These are phyloP conservation scores for Ophiostoma pallidulum DNA, from an alignment of 2,329 filamentous ascomycete species.

Conservation along the genomic window DNA sequence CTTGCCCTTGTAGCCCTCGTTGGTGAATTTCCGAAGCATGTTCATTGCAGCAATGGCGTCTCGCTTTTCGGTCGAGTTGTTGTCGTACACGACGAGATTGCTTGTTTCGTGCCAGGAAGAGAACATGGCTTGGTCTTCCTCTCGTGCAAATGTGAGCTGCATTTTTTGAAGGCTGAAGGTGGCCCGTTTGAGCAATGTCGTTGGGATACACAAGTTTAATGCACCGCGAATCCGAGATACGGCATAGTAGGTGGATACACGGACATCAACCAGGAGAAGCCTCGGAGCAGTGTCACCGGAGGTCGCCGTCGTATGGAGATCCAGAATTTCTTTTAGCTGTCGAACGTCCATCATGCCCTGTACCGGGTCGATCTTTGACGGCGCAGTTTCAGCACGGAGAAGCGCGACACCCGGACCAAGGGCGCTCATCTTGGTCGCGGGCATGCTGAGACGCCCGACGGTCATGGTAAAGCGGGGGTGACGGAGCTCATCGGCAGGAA, in stretches of 20 bases:
- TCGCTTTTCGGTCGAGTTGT: constrained; percentile 63
- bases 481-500: constrained; percentile 39
- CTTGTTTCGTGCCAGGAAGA: constrained; percentile 64
- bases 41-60: constrained; percentile 75
- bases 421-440: constrained; percentile 16
- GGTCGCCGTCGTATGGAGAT: constrained; percentile 24
- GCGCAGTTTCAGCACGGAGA: constrained; percentile 43
- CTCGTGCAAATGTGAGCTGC: constrained; percentile 71
- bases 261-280: constrained; percentile 70
- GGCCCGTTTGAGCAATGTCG: constrained; percentile 80
- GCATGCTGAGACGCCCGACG: constrained; percentile 35
- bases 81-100: constrained; percentile 81
- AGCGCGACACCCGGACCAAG: constrained; percentile 6
- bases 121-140: constrained; percentile 62
- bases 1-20: constrained; percentile 68
- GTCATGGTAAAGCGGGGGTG: constrained; percentile 47
- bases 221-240: constrained; percentile 68
- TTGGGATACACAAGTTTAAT: constrained; percentile 88
- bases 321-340: constrained; percentile 48
- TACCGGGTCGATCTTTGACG: constrained; percentile 35
- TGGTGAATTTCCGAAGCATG: constrained; percentile 85
- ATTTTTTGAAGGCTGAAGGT: constrained; percentile 86
- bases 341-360: constrained; percentile 44
- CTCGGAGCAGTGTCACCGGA: background rate
- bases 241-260: constrained; percentile 75